These are phyloP conservation scores for Gastrolobium bilobum DNA, from an alignment of 306 rosid species.

Conservation along the genomic window DNA sequence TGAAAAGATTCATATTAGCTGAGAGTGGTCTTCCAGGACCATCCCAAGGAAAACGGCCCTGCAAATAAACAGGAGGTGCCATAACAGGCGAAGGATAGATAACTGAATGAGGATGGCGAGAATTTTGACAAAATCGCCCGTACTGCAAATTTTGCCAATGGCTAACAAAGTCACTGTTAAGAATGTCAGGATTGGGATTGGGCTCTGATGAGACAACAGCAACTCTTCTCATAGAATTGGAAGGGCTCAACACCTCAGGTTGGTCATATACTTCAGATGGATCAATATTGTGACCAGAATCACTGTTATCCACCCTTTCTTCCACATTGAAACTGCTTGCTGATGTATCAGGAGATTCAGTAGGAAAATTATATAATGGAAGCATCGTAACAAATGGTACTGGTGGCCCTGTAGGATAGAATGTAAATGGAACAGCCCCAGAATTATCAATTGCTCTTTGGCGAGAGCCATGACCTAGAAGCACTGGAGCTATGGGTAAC, in stretches of 20 bases:
- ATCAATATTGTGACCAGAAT: slow-evolving; percentile 66
- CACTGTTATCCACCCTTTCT: slow-evolving; percentile 58
- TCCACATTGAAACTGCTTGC: slow-evolving; percentile 62
- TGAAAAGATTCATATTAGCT: slow-evolving; percentile 64
- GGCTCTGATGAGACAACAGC: slow-evolving; percentile 56
- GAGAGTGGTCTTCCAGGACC: slow-evolving; percentile 83
- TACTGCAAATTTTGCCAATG: slow-evolving; percentile 75
- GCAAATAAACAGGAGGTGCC: slow-evolving; percentile 74
- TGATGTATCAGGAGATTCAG: slow-evolving; percentile 67
- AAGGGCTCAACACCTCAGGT: slow-evolving; percentile 55
- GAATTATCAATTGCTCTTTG: slow-evolving; percentile 73
- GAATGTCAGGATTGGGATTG: slow-evolving; percentile 70
- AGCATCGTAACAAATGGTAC: slow-evolving; percentile 81
- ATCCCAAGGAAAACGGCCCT: slow-evolving; percentile 77
- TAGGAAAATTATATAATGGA: slow-evolving; percentile 67
- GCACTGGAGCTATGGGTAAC: slow-evolving; percentile 61
- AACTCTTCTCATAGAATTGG: slow-evolving; percentile 51
- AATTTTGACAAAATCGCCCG: slow-evolving; percentile 71
- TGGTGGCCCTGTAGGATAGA: slow-evolving; percentile 88
- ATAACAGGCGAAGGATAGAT: slow-evolving; percentile 58
- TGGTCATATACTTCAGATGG: slow-evolving; percentile 59
- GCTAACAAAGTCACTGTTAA: slow-evolving; percentile 71
- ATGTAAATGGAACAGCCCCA: slow-evolving; percentile 64
- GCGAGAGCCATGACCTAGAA: slow-evolving; percentile 64
- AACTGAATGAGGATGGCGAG: slow-evolving; percentile 54